Conservation (phyloP, 441 rosid genomes). For the Populus hybrid region DNA sequence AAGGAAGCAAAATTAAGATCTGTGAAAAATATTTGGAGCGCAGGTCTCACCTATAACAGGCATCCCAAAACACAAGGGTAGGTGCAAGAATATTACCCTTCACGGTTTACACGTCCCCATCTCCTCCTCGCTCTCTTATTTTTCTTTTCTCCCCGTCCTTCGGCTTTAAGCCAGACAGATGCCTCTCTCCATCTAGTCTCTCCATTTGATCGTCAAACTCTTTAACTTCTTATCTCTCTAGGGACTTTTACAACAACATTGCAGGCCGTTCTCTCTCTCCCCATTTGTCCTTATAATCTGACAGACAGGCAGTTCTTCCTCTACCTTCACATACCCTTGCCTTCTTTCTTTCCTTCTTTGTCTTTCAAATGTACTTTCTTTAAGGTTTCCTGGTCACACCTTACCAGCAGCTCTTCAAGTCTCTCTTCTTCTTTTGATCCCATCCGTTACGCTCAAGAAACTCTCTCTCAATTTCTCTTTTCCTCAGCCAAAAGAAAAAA, state of each 20-base stretch:
- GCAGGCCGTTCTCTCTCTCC: not conserved
- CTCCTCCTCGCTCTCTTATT: not conserved
- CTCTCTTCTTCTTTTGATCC: slow-evolving; percentile 17
- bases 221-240: slow-evolving; percentile 6
- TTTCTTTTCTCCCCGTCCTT: not conserved
- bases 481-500: not conserved
- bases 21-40: not conserved
- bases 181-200: slow-evolving; percentile 11
- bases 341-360: not conserved
- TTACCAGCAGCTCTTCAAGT: not conserved
- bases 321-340: not conserved
- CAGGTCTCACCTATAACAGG: not conserved
- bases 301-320: slow-evolving; percentile 14
- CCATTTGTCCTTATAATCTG: slow-evolving; percentile 25
- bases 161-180: slow-evolving; percentile 12
- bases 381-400: slow-evolving; percentile 17
- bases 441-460: slow-evolving; percentile 24
- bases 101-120: slow-evolving; percentile 26
- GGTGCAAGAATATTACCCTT: not conserved
- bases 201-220: slow-evolving; percentile 19
- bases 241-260: not conserved
- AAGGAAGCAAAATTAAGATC: not conserved
- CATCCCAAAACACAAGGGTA: not conserved
- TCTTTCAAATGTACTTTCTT: slow-evolving; percentile 4
- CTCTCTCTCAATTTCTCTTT: not conserved